Conservation (phyloP, 805 yeast species). For the Lachancea meyersii region DNA sequence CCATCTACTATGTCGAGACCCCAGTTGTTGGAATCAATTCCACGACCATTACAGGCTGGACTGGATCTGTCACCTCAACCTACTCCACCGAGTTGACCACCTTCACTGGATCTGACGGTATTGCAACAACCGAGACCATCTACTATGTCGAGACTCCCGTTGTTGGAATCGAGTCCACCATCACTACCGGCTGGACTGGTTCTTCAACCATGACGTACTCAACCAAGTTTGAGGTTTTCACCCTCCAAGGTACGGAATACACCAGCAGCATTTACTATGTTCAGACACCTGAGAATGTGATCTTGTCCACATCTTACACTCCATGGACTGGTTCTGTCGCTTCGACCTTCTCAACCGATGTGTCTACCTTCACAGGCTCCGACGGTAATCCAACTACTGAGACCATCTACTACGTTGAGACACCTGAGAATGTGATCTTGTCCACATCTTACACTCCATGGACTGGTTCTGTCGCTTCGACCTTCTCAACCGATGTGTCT, state of each 20-base stretch:
- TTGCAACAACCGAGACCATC: not conserved
- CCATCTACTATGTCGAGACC: slow-evolving; percentile 8
- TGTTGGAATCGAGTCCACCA: slow-evolving; percentile 12
- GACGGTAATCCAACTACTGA: slow-evolving; percentile 12
- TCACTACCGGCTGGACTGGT: slow-evolving; percentile 6
- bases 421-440: slow-evolving; percentile 12
- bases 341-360: slow-evolving; percentile 12
- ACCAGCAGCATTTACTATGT: slow-evolving; percentile 12
- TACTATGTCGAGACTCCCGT: slow-evolving; percentile 10
- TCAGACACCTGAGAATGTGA: slow-evolving; percentile 8
- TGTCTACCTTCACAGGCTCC: slow-evolving; percentile 8
- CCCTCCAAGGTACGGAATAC: not conserved
- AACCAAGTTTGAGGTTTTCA: too few species aligned
- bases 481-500: not conserved
- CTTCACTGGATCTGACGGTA: slow-evolving; percentile 11
- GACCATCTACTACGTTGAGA: slow-evolving; percentile 14
- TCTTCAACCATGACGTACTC: too few species aligned
- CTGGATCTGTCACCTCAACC: slow-evolving; percentile 9
- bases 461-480: slow-evolving; percentile 9
- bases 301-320: slow-evolving; percentile 4
- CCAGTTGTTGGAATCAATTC: too few species aligned
- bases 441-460: slow-evolving; percentile 14
- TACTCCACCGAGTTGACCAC: slow-evolving; percentile 6
- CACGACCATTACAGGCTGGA: too few species aligned
- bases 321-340: slow-evolving; percentile 7